Conservation (phyloP, 1,284 basidiomycete genomes). For the Moesziomyces parantarcticus region DNA sequence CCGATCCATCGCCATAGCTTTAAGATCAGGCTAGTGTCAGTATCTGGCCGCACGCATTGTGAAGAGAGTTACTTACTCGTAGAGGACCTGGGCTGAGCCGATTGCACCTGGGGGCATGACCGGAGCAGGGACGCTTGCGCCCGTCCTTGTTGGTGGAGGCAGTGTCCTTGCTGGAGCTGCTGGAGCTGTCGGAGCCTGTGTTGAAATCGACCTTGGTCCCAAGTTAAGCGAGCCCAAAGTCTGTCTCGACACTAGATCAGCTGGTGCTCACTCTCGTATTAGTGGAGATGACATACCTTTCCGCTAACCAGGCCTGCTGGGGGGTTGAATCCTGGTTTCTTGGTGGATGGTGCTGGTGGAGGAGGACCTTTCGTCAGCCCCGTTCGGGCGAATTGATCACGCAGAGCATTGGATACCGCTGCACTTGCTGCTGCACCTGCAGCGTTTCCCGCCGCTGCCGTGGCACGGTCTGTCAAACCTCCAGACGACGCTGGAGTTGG, state of each 20-base stretch:
- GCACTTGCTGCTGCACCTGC: conserved; percentile 28
- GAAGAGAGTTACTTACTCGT: conserved; percentile 20
- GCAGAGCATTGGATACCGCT: conserved; percentile 16
- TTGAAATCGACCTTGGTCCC: conserved; percentile 8
- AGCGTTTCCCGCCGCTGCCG: conserved; percentile 22
- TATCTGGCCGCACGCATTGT: not conserved
- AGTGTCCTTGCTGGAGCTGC: conserved; percentile 5
- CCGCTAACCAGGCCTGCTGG: conserved; percentile 15
- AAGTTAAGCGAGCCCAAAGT: conserved; percentile 13
- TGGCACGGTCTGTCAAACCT: conserved; percentile 22
- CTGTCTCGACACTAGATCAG: too few species aligned
- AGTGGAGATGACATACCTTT: conserved; percentile 14
- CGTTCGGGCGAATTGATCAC: conserved; percentile 30
- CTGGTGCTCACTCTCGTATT: too few species aligned
- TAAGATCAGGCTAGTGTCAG: too few species aligned
- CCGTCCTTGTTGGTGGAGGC: conserved; percentile 22
- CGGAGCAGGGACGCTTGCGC: conserved; percentile 7
- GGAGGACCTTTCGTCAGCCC: conserved; percentile 21
- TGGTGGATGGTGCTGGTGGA: conserved; percentile 15
- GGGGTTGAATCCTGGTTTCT: conserved; percentile 15
- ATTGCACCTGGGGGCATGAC: conserved; percentile 16
- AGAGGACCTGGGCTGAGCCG: conserved; percentile 27
- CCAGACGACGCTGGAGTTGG: not conserved
- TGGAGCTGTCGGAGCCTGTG: not conserved
- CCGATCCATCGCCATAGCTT: conserved; percentile 44